These are phyloP conservation scores for Kregervanrija fluxuum DNA, from an alignment of 805 yeast genomes.

Conservation along the genomic window DNA sequence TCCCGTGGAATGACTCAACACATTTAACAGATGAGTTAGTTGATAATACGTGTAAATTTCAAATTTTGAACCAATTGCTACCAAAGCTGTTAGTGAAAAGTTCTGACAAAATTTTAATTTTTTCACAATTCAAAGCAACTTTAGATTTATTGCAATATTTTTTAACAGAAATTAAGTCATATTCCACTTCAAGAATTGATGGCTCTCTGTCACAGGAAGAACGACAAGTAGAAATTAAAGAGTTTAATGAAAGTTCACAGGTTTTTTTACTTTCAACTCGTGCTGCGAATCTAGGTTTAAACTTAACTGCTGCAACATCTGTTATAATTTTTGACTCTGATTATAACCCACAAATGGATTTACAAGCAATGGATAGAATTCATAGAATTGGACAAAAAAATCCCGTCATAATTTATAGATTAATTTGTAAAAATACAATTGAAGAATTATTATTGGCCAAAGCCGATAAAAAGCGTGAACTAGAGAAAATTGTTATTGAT, in stretches of 20 bases:
- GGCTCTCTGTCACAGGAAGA: constrained; percentile 64
- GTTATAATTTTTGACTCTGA: constrained; percentile 88
- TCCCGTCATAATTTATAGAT: constrained; percentile 77
- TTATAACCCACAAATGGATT: constrained; percentile 96
- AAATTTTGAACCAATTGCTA: constrained; percentile 57
- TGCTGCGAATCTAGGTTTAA: constrained; percentile 93
- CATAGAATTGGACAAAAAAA: constrained; percentile 87
- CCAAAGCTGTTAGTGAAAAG: constrained; percentile 34
- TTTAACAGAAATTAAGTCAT: constrained; percentile 39
- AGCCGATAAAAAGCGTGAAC: constrained; percentile 71
- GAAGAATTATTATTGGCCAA: constrained; percentile 76
- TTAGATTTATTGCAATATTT: constrained; percentile 78
- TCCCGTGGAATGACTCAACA: constrained; percentile 57
- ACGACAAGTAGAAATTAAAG: constrained; percentile 55
- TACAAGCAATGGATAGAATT: constrained; percentile 94
- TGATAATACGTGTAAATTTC: constrained; percentile 66
- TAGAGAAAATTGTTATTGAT: constrained; percentile 71
- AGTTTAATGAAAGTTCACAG: constrained; percentile 37
- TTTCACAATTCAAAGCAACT: constrained; percentile 85
- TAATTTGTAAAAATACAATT: constrained; percentile 69
- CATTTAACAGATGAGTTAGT: constrained; percentile 29
- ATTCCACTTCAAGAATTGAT: constrained; percentile 49
- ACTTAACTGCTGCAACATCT: constrained; percentile 79
- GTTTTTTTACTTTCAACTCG: constrained; percentile 81
- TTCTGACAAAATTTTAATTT: constrained; percentile 54